Evolutionary conservation across 352 stramenopile genomes (phyloP).

Genomic region (Plasmopara muralis): DNA sequence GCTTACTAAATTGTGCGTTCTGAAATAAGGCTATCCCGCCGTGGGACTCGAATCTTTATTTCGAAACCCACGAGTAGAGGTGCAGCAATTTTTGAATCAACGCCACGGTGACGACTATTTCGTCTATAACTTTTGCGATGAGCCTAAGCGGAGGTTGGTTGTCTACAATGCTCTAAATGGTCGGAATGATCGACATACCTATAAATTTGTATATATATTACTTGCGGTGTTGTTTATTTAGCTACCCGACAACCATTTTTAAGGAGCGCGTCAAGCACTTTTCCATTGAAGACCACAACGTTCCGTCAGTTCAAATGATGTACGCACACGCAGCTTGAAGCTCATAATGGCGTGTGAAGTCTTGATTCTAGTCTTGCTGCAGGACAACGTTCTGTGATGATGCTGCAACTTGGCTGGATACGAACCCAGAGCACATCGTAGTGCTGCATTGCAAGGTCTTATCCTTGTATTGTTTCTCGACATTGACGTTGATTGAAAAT

Average conservation of each 20-base stretch:
- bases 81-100: constrained; percentile 46
- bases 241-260: constrained; percentile 52
- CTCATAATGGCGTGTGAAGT: neutral
- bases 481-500: neutral
- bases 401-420: constrained; percentile 49
- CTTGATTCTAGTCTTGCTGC: neutral
- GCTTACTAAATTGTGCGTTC: constrained; percentile 2
- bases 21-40: constrained; percentile 47
- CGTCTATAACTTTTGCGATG: constrained; percentile 75
- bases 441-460: constrained; percentile 69
- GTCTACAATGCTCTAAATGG: neutral
- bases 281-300: constrained; percentile 70
- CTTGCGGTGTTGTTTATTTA: constrained; percentile 9
- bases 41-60: constrained; percentile 51
- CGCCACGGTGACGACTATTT: constrained; percentile 51
- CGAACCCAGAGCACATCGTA: constrained; percentile 35
- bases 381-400: constrained; percentile 72
- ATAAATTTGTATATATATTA: neutral
- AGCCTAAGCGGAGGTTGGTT: constrained; percentile 38
- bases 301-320: constrained; percentile 61
- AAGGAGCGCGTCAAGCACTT: constrained; percentile 39
- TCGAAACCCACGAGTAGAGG: constrained; percentile 52
- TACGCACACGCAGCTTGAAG: constrained; percentile 16
- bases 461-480: neutral
- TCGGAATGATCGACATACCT: neutral